Base-by-base conservation (phyloP, 768 basidiomycete genomes). In the Pleurotus pulmonarius region DNA sequence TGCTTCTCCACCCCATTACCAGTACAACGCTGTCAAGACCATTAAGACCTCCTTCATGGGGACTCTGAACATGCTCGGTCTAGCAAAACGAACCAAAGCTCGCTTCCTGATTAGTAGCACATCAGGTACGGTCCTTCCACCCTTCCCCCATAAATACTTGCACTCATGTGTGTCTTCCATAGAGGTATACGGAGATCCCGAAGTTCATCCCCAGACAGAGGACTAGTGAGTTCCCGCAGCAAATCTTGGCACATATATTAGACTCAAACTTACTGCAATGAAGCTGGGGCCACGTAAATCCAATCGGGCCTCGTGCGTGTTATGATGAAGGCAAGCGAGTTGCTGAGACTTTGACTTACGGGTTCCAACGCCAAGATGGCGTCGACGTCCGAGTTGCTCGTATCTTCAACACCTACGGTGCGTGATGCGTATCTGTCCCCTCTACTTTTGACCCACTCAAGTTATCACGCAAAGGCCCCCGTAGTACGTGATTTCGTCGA, bases 321-420 rank as follows among this genome's bases (percentile, higher is more conserved):
- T 99, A 99, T 68, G 97, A 99, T 67, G 97, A 99, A 74, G 97
- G 97, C 48, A 99, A 99, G 76, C 94, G 97, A 64, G 96, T 98
- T 39, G 96, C 97, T 40, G 97, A 99, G 75, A 97, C 96, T 15
- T 73, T 99, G 61, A 95, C 96, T 5, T 99, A 98, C 66, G 95
- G 95, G 40, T 98, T 90, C 79, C 89, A 92, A 61, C 81, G 90
- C 57, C 97, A 97, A 70, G 94, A 98, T 67, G 86, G 87, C 55
- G 95, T 99, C 58, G 92, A 98, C 63, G 92, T 98, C 53, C 88
- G 95, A 55, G 95, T 99, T 41, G 95, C 95, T 2, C 91, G 97
- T 61, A 99, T 99, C 65, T 99, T 99, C 82, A 99, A 99, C 70
- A 94, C 93, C 18, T 96, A 91, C 64, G 93, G 60, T 59, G 46